Conservation (phyloP, 306 rosid species). For the Glycine soja region DNA sequence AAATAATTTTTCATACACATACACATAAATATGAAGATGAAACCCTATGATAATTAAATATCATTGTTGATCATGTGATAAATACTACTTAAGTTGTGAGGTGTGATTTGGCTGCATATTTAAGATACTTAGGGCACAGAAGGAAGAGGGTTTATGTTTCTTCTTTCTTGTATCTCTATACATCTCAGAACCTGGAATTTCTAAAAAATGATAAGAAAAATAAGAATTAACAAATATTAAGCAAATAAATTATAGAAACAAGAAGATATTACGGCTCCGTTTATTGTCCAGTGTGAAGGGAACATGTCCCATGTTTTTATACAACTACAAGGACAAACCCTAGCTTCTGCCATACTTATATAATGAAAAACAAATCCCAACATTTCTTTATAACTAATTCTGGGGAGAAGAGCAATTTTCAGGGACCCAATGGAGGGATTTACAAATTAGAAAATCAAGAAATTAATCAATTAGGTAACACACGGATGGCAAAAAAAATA, state of each 20-base stretch:
- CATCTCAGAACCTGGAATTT: background rate
- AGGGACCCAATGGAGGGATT: background rate
- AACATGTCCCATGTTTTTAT: slow-evolving; percentile 35
- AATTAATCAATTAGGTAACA: background rate
- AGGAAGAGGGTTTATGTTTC: background rate
- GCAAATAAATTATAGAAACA: slow-evolving; percentile 18
- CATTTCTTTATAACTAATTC: slow-evolving; percentile 24
- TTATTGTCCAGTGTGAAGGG: slow-evolving; percentile 37
- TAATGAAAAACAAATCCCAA: background rate
- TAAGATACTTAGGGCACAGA: slow-evolving; percentile 2
- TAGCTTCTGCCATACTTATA: slow-evolving; percentile 16
- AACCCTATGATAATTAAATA: background rate
- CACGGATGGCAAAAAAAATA: background rate
- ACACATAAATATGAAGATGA: no score
- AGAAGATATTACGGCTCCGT: background rate
- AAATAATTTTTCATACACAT: no score
- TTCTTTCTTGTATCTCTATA: background rate
- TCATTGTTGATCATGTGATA: background rate
- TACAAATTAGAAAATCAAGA: background rate
- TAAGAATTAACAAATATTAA: background rate
- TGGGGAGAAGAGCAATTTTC: slow-evolving; percentile 4
- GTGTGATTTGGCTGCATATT: background rate
- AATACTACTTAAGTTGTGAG: background rate
- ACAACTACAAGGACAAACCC: slow-evolving; percentile 42
- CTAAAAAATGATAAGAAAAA: slow-evolving; percentile 12